Evolutionary conservation across 2,329 filamentous ascomycete genomes (phyloP).

Genomic region (Beauveria asiatica): DNA sequence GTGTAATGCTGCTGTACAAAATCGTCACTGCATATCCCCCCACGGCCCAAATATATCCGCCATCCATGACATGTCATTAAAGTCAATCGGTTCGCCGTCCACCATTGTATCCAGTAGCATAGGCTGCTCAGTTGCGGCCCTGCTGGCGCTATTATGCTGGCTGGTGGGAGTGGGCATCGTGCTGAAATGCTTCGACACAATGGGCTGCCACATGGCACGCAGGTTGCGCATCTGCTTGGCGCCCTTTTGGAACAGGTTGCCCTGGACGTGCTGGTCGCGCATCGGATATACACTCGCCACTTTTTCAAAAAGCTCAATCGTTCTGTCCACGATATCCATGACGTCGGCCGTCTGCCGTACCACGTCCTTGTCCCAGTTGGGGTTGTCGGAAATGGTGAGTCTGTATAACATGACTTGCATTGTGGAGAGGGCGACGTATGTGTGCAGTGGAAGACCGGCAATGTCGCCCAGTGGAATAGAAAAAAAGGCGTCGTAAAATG

Average conservation of each 20-base stretch:
- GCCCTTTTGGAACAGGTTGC: constrained; percentile 24
- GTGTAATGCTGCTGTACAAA: neutral
- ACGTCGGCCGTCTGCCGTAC: constrained; percentile 29
- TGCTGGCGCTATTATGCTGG: constrained; percentile 13
- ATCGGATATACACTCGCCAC: constrained; percentile 21
- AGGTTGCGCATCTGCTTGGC: constrained; percentile 28
- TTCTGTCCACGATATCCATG: constrained; percentile 25
- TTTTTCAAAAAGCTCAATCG: constrained; percentile 24
- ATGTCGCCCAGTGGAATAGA: constrained; percentile 21
- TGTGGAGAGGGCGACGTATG: constrained; percentile 28
- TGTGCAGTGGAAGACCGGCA: constrained; percentile 24
- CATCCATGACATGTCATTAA: constrained; percentile 30
- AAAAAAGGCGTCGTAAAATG: constrained; percentile 30
- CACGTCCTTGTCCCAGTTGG: constrained; percentile 32
- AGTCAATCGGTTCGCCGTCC: constrained; percentile 21
- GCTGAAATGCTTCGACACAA: constrained; percentile 22
- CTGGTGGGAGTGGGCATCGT: constrained; percentile 23
- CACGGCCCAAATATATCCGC: constrained; percentile 29
- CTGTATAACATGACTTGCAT: constrained; percentile 30
- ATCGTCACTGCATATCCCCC: constrained; percentile 24
- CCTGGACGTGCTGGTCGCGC: constrained; percentile 20
- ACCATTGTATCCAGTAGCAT: constrained; percentile 15
- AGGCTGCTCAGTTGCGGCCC: constrained; percentile 9
- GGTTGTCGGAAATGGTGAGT: constrained; percentile 30
- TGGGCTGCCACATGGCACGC: constrained; percentile 27